Evolutionary conservation across 2,329 filamentous ascomycete genomes (phyloP).

Genomic region (Diaporthe sp.): DNA sequence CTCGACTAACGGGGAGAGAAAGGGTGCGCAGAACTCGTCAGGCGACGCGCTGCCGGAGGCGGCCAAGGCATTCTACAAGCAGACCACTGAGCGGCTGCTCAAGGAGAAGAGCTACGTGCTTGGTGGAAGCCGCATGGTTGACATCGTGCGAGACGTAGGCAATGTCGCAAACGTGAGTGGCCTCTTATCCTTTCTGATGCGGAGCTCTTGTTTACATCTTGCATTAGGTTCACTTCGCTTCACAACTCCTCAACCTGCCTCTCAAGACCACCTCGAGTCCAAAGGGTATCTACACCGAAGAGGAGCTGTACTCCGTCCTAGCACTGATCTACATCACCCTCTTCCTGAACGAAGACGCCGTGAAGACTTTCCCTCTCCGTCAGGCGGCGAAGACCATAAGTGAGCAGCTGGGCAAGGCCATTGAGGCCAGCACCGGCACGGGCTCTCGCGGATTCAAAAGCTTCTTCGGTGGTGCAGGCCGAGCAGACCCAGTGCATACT

Average conservation of each 20-base stretch:
- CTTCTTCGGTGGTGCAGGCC: slow-evolving; percentile 63
- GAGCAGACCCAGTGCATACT: slow-evolving; percentile 68
- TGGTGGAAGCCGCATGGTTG: slow-evolving; percentile 72
- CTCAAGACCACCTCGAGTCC: slow-evolving; percentile 74
- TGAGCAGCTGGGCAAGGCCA: slow-evolving; percentile 69
- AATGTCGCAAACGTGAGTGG: slow-evolving; percentile 64
- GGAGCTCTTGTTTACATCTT: background rate
- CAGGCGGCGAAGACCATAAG: slow-evolving; percentile 70
- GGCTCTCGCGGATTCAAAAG: slow-evolving; percentile 63
- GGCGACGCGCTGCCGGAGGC: slow-evolving; percentile 72
- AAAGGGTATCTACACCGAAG: slow-evolving; percentile 68
- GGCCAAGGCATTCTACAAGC: slow-evolving; percentile 76
- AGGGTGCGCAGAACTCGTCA: background rate
- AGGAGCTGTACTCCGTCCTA: slow-evolving; percentile 73
- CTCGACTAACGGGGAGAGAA: background rate
- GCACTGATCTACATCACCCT: slow-evolving; percentile 75
- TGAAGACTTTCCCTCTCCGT: slow-evolving; percentile 75
- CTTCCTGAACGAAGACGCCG: slow-evolving; percentile 76
- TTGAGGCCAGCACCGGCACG: slow-evolving; percentile 76
- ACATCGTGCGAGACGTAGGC: slow-evolving; percentile 78
- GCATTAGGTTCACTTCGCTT: slow-evolving; percentile 71
- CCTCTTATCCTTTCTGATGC: fast-evolving
- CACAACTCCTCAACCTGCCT: slow-evolving; percentile 74
- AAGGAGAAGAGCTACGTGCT: slow-evolving; percentile 75
- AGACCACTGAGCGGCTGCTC: slow-evolving; percentile 73